Percentiles rank a stretch among this genome's conserved stretches.
Evolutionary conservation across 2,329 filamentous ascomycete species (phyloP).

Genomic region (Colletotrichum theobromicola): DNA sequence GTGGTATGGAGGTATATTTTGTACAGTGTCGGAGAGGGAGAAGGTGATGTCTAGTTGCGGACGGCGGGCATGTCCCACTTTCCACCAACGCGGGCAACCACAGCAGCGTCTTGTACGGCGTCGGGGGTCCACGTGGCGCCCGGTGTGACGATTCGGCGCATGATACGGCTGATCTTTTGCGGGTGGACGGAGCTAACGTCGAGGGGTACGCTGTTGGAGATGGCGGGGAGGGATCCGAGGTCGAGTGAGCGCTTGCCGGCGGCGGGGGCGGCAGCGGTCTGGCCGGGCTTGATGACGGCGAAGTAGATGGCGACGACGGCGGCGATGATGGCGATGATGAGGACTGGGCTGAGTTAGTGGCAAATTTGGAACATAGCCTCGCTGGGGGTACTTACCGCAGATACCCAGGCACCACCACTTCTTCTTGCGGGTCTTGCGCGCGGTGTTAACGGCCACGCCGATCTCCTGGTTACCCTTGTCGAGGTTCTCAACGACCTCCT

Average conservation of each 20-base stretch:
- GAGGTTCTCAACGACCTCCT: constrained; percentile 85
- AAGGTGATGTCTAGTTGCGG: neutral
- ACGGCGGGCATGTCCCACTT: constrained; percentile 18
- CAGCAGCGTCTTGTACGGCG: neutral
- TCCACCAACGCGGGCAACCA: neutral
- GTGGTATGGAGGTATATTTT: constrained; percentile 4
- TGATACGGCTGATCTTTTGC: constrained; percentile 14
- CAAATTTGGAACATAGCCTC: neutral
- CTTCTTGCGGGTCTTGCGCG: constrained; percentile 82
- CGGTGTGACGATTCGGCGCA: constrained; percentile 14
- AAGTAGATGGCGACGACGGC: constrained; percentile 57
- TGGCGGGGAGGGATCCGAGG: constrained; percentile 30
- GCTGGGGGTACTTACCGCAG: constrained; percentile 50
- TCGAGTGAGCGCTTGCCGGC: constrained; percentile 30
- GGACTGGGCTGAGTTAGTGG: constrained; percentile 40
- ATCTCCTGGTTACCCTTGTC: constrained; percentile 87
- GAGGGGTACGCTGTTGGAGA: constrained; percentile 25
- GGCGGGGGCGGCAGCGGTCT: constrained; percentile 23
- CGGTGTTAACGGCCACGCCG: constrained; percentile 80
- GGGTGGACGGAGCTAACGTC: constrained; percentile 3
- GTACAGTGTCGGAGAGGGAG: constrained; percentile 1
- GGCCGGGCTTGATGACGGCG: constrained; percentile 39
- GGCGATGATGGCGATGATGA: constrained; percentile 57
- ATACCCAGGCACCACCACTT: constrained; percentile 96
- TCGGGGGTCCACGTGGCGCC: constrained; percentile 1